Percentiles rank a stretch among this genome's conserved stretches.
Conservation (phyloP, 495 filamentous ascomycete genomes). For the Annulohypoxylon maeteangense region DNA sequence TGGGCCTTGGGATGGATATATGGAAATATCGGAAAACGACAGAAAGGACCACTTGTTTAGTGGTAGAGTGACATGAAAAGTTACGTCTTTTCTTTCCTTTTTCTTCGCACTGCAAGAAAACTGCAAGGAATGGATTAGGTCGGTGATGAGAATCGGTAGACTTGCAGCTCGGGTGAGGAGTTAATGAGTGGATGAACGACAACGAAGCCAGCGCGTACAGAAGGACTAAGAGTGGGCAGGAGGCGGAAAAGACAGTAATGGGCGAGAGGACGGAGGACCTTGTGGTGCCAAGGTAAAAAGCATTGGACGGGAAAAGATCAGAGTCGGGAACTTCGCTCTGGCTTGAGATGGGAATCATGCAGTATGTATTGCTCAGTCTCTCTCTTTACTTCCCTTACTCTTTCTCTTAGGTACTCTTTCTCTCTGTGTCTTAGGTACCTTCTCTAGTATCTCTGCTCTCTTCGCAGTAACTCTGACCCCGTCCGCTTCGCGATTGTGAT, state of each 20-base stretch:
- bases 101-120: conserved; percentile 40
- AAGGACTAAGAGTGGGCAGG: conserved; percentile 36
- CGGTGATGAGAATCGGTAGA: conserved; percentile 37
- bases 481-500: conserved; percentile 26
- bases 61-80: too few species aligned
- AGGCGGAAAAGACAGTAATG: conserved; percentile 45
- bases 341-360: conserved; percentile 30
- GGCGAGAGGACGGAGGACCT: conserved; percentile 39
- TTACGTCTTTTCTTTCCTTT: not conserved
- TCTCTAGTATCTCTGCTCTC: too few species aligned
- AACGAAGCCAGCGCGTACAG: conserved; percentile 46
- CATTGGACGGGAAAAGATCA: conserved; percentile 46
- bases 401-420: too few species aligned
- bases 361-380: too few species aligned
- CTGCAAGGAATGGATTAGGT: conserved; percentile 44
- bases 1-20: conserved; percentile 16
- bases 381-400: not conserved
- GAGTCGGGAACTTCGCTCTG: conserved; percentile 40
- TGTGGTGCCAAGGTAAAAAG: conserved; percentile 40
- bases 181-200: conserved; percentile 45
- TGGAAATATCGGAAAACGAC: conserved; percentile 27
- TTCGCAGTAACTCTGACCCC: not conserved
- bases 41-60: not conserved
- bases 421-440: too few species aligned
- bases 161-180: conserved; percentile 31